Evolutionary conservation across 768 basidiomycete species (phyloP), one percentile per base, ranked within the genome.

Genomic region (Xerocomus spinulosus): DNA sequence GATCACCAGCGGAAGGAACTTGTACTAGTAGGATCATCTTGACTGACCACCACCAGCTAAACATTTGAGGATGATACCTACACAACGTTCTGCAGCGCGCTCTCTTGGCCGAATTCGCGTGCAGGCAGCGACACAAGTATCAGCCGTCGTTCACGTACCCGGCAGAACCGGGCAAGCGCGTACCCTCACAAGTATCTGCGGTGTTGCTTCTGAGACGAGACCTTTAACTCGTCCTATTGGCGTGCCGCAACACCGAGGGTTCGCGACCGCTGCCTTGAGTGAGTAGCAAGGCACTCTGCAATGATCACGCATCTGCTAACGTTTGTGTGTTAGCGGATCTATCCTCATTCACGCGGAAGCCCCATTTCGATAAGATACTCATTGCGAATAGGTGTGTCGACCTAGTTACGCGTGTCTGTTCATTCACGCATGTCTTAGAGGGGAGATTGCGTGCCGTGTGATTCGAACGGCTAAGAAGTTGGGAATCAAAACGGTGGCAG

Each of bases 381-480:
- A 82, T 96, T 48, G 92, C 92, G 0, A 96, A 96, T 61, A 73
- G 92, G 92, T 72, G 42, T 30, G 41, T 21, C 13, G 7, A 8
- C 5, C 14, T 3, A 2, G 8, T 32, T 34, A 8, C 6, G 12
- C 23, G 10, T 21, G 26, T 10, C 33, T 10, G 12, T 36, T 23
- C 10, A 49, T 20, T 28, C 36, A 14, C 13, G 50, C 17, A 5
- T 24, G 3, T 38, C 29, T 13, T 52, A 95, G 92, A 66, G 93
- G 93, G 39, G 93, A 97, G 68, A 97, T 97, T 53, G 92, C 93
- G 5, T 96, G 94, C 66, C 84, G 93, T 17, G 90, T 97, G 36
- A 95, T 95, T 46, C 83, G 88, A 21, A 95, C 93, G 0, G 90
- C 91, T 3, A 82, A 75, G 66, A 87, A 86, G 61, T 73, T 96